A percentile compares a stretch with the other conserved stretches of the same genome.
Conservation (phyloP, 331 rosid genomes). For the Prunus yedoensis region DNA sequence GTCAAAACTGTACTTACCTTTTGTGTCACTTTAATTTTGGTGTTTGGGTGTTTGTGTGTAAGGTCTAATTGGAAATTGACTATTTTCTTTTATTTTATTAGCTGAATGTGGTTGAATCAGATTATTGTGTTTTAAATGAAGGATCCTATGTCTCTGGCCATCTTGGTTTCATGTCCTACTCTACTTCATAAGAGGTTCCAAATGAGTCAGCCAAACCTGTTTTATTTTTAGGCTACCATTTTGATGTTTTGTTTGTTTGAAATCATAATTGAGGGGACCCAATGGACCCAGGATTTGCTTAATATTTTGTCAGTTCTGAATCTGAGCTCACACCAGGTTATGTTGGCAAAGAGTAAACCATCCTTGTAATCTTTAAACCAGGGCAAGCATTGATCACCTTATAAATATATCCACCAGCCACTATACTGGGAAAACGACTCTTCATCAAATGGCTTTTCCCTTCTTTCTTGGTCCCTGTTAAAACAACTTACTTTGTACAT, state of each 20-base stretch:
- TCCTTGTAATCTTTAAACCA: constrained; percentile 9
- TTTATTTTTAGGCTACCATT: constrained; percentile 23
- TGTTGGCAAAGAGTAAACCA: constrained; percentile 9
- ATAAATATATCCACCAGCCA: background rate
- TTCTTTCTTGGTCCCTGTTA: background rate
- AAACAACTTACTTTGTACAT: no score
- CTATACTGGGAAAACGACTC: background rate
- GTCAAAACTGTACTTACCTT: constrained; percentile 45
- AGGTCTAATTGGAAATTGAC: constrained; percentile 16
- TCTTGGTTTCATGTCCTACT: constrained; percentile 18
- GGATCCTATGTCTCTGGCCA: constrained; percentile 49
- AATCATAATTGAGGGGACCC: constrained; percentile 34
- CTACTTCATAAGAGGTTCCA: constrained; percentile 25
- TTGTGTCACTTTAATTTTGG: constrained; percentile 21
- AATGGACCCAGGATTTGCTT: constrained; percentile 34
- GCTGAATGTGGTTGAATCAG: constrained; percentile 25
- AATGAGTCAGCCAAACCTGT: constrained; percentile 22
- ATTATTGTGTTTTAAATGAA: constrained; percentile 45
- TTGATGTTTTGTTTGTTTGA: constrained; percentile 25
- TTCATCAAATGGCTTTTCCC: background rate
- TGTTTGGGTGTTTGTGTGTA: constrained; percentile 17
- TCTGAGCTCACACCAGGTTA: constrained; percentile 22
- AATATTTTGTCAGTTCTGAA: constrained; percentile 25
- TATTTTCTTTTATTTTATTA: constrained; percentile 2
- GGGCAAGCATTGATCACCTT: constrained; percentile 15